Percentiles rank a stretch among this genome's conserved stretches.
Evolutionary conservation across 345 rosid genomes (phyloP).

Genomic region (Conringia planisiliqua): DNA sequence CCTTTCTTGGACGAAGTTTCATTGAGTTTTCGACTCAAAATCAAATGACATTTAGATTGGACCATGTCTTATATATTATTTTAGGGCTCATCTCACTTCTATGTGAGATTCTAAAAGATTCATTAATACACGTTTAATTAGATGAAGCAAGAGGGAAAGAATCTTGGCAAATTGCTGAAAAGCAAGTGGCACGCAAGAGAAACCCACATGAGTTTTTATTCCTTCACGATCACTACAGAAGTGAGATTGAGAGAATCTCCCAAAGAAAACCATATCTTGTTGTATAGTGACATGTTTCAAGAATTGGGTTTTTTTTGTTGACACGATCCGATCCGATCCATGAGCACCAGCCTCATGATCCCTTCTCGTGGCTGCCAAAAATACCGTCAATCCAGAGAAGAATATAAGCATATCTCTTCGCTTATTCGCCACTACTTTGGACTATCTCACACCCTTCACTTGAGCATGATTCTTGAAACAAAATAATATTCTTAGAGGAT

Average conservation of each 20-base stretch:
- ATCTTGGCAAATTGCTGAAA: conserved; percentile 26
- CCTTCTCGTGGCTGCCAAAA: neutral
- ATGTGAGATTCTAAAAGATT: neutral
- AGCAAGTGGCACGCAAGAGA: neutral
- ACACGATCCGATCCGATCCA: conserved; percentile 4
- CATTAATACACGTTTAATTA: neutral
- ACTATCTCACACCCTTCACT: conserved; percentile 25
- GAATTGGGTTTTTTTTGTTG: neutral
- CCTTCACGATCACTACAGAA: conserved; percentile 24
- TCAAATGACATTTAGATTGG: neutral
- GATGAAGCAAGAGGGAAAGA: conserved; percentile 4
- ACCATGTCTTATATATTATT: neutral
- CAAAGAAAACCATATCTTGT: conserved; percentile 27
- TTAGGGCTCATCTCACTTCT: neutral
- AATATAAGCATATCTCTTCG: conserved; percentile 33
- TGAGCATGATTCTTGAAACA: conserved; percentile 20
- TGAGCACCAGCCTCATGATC: neutral
- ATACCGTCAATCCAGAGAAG: conserved; percentile 26
- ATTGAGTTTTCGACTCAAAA: neutral
- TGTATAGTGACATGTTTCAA: conserved; percentile 29
- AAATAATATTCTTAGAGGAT: conserved; percentile 10
- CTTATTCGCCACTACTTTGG: conserved; percentile 28
- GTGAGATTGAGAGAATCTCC: conserved; percentile 27
- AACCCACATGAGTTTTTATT: conserved; percentile 5
- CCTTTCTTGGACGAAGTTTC: neutral